A percentile compares a stretch with the other conserved stretches of the same genome.
These are phyloP conservation scores for Acanthochlamys bracteata DNA, from an alignment of 106 monocot genomes.

Conservation along the genomic window DNA sequence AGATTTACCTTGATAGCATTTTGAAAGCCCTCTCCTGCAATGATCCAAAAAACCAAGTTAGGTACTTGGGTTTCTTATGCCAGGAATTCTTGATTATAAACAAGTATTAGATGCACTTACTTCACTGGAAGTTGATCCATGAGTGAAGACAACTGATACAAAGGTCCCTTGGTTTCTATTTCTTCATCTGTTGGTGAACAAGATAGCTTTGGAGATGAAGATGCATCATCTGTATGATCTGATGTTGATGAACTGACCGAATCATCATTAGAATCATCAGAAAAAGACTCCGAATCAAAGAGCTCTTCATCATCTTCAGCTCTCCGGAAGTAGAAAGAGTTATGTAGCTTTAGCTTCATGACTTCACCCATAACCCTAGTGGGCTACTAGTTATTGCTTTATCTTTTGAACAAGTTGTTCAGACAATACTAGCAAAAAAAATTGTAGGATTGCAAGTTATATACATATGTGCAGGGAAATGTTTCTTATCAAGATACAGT, in stretches of 20 bases:
- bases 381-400: too few relatives aligned
- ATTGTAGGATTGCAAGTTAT: too few relatives aligned
- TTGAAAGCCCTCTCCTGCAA: conserved; percentile 45
- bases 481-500: background rate
- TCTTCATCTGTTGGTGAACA: background rate
- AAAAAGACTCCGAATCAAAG: conserved; percentile 9
- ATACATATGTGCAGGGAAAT: background rate
- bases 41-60: background rate
- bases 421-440: too few relatives aligned
- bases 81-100: background rate
- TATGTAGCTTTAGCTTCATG: background rate
- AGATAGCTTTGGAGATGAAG: conserved; percentile 6
- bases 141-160: conserved; percentile 30
- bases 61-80: too few relatives aligned
- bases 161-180: conserved; percentile 2
- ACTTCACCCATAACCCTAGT: conserved; percentile 10
- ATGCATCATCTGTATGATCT: conserved; percentile 17
- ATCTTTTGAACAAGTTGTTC: too few relatives aligned
- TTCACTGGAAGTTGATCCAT: conserved; percentile 30
- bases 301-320: conserved; percentile 9
- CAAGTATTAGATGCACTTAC: conserved; percentile 15
- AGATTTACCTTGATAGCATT: conserved; percentile 44
- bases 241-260: conserved; percentile 17
- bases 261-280: conserved; percentile 1
- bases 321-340: background rate